Base-by-base conservation (phyloP, 2,329 filamentous ascomycete genomes). In the Paramyrothecium roridum region DNA sequence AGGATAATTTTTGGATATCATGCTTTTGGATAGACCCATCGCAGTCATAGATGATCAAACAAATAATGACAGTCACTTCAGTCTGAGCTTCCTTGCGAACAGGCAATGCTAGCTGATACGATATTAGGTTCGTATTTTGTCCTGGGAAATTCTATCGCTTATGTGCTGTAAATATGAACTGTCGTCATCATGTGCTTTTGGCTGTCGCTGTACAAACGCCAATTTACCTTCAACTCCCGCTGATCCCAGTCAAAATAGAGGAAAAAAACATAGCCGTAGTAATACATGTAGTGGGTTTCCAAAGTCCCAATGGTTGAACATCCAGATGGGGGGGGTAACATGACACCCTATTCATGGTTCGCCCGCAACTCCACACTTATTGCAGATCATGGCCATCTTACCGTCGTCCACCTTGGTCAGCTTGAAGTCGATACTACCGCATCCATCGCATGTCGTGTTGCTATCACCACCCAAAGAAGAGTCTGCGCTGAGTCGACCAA, bases 401-500 rank as follows among this genome's bases (percentile, higher is more conserved):
- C 57, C 48, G 37, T 52, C 33, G 26, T 21, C 47, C 26, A 37
- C 51, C 40, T 57, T 59, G 16, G 50, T 54, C 10, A 16, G 21
- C 47, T 51, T 34, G n/a, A 57, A 46, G 45, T 45, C 43, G 37
- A 30, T 47, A 13, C 55, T 50, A n/a, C 57, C 55, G 30, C 55
- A 56, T 52, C 40, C 56, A 7, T 56, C 53, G 40, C 54, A 56
- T 40, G 48, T 30, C 19, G 48, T 51, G 37, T 43, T 43, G 37
- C 37, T 43, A n/a, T 56, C 46, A 55, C 53, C 56, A 56, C 52
- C 64, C 63, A 30, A n/a, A 13, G 56, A 59, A 10, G 65, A 67
- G 13, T 68, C 67, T 7, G 59, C 59, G 52, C 67, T 70, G 53
- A 70, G 62, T 30, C 65, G 65, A 1, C 66, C 70, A 20, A 72